These are phyloP conservation scores for Fraxinus platypoda DNA, from an alignment of 305 asterid genomes.

Conservation along the genomic window DNA sequence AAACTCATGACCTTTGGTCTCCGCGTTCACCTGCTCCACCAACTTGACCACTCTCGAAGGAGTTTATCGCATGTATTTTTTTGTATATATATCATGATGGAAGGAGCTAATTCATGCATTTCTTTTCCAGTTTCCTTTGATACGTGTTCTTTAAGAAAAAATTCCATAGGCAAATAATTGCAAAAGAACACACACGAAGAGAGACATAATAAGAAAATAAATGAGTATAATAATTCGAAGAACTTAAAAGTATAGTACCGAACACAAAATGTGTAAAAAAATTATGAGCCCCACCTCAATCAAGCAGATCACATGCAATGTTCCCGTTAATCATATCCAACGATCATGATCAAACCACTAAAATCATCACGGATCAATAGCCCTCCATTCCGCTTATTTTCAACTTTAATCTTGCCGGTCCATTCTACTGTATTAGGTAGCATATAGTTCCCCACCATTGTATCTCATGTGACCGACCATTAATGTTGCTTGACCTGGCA, in stretches of 20 bases:
- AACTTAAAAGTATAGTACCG: not conserved
- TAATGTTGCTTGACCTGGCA: constrained; percentile 39
- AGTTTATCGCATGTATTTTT: no score
- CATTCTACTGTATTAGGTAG: constrained; percentile 34
- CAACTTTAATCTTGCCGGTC: constrained; percentile 44
- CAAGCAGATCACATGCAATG: constrained; percentile 65
- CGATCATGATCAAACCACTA: constrained; percentile 33
- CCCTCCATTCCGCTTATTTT: constrained; percentile 40
- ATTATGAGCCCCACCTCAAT: constrained; percentile 20
- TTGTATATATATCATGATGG: no score
- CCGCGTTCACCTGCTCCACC: no score
- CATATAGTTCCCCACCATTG: constrained; percentile 65
- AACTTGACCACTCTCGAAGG: no score
- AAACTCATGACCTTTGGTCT: no score
- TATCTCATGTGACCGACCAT: constrained; percentile 65
- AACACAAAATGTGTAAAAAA: not conserved
- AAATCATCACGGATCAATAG: constrained; percentile 11
- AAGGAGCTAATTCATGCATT: not conserved
- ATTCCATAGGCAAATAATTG: not conserved
- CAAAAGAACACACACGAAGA: not conserved
- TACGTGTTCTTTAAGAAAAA: not conserved
- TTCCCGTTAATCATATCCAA: constrained; percentile 33
- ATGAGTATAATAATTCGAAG: not conserved
- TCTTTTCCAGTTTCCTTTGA: not conserved
- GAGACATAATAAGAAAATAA: not conserved